phyloP scores from a whole-genome alignment of 2,329 filamentous ascomycete genomes.

The Blastomyces parvus region DNA sequence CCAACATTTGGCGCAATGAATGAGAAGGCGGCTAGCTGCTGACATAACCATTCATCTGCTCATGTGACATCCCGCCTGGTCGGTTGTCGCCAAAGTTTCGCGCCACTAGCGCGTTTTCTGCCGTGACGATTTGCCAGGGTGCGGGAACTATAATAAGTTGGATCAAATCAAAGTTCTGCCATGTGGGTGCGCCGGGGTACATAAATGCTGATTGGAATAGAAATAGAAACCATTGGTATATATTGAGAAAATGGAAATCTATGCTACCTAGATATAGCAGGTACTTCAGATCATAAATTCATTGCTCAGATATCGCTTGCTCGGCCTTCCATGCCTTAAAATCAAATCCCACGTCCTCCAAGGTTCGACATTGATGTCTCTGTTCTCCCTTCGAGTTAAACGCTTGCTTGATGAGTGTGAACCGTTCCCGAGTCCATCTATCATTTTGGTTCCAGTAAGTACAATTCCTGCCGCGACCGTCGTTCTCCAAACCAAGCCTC shows the following conservation, averaged over 20 bases:
- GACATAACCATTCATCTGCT: background rate
- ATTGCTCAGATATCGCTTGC: slow-evolving; percentile 5
- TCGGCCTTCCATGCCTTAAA: slow-evolving; percentile 37
- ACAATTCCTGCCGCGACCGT: slow-evolving; percentile 54
- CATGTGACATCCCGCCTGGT: background rate
- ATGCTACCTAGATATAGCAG: too few relatives aligned
- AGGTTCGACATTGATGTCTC: slow-evolving; percentile 47
- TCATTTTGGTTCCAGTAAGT: slow-evolving; percentile 62
- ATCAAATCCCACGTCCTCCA: slow-evolving; percentile 64
- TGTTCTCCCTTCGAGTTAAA: slow-evolving; percentile 58
- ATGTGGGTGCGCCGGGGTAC: background rate
- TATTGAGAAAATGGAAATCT: too few relatives aligned
- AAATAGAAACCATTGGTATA: too few relatives aligned
- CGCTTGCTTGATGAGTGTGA: slow-evolving; percentile 58
- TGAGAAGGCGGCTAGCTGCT: background rate
- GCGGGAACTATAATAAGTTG: background rate
- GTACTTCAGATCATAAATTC: background rate
- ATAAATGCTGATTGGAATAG: too few relatives aligned
- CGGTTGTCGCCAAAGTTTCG: background rate
- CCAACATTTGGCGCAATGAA: background rate
- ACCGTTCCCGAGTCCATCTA: slow-evolving; percentile 62
- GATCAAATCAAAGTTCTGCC: background rate
- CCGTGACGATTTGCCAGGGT: background rate
- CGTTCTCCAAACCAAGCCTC: slow-evolving; percentile 33
- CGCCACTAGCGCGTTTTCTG: background rate